Evolutionary conservation across 176 grass and related monocot genomes (phyloP), one percentile per base, ranked within the genome.

Genomic region (Saccharum spontaneum): DNA sequence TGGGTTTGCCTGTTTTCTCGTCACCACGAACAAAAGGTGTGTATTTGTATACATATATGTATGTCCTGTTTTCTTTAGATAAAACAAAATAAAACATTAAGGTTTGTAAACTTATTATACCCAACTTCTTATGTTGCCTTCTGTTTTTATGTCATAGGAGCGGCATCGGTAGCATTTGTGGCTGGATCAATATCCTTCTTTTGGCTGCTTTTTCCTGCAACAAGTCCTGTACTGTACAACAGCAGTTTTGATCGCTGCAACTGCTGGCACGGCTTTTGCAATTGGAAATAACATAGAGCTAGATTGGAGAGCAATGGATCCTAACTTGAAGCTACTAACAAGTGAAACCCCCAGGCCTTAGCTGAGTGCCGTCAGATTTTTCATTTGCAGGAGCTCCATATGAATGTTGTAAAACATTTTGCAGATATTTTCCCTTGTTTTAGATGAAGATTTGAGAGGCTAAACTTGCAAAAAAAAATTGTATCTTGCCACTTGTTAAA

Each of bases 181-280:
- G 86, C 71, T 37, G 93, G 96, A 67, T 80, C 81, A 57, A 2
- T 85, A 39, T 64, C 85, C 59, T 98, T 95, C 83, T 89, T 93
- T 24, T 90, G 69, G 38, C 78, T 95, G 89, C 76, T 98, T 68
- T 94, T 90, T 76, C 93, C 91, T 17, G 91, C 87, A 18, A 94
- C 96, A 18, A 86, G 55, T 55, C 93, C 93, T 22, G 69, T 87
- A 63, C 75, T 92, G 10, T 95, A 92, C 85, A 93, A 94, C 71
- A 2, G 78, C 37, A 79, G 55, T 73, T 75, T 87, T 67, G 86
- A 88, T 43, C 69, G 24, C 17, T 95, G 96, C 84, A 92, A 67
- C 39, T 98, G 96, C 87, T 98, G 96, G 89, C 89, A 98, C 62
- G 87, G 77, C 11, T 88, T 90, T 80, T 98, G 96, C 68, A 75